A percentile compares a stretch with the other conserved stretches of the same genome.
Conservation (phyloP, 2,329 filamentous ascomycete genomes). For the Xylaria sp. region DNA sequence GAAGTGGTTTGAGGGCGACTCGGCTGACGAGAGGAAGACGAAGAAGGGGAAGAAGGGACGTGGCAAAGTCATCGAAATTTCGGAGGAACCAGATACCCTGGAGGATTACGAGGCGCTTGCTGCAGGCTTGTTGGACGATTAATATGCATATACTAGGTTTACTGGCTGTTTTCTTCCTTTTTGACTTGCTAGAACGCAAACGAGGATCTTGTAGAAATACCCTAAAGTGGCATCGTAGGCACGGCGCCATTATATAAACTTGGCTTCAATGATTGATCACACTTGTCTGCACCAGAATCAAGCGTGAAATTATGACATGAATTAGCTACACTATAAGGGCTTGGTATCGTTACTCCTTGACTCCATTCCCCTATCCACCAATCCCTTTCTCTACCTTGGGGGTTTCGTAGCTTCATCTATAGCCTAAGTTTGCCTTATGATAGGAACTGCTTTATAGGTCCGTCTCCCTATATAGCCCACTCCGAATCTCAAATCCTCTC, state of each 20-base stretch:
- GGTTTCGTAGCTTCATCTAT: neutral
- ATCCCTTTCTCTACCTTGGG: neutral
- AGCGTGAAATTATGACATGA: constrained; percentile 26
- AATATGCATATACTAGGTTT: constrained; percentile 2
- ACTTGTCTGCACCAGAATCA: neutral
- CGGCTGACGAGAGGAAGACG: constrained; percentile 54
- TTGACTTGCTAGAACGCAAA: neutral
- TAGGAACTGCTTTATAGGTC: constrained; percentile 8
- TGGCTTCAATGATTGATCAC: neutral
- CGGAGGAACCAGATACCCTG: constrained; percentile 75
- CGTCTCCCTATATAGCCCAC: neutral
- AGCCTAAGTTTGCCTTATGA: neutral
- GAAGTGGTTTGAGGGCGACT: constrained; percentile 80
- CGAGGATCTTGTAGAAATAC: neutral
- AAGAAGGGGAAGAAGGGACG: constrained; percentile 55
- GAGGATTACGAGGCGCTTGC: constrained; percentile 81
- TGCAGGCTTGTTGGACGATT: constrained; percentile 67
- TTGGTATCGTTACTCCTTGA: constrained; percentile 34
- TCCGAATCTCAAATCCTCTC: neutral
- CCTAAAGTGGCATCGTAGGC: neutral
- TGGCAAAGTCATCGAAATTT: constrained; percentile 63
- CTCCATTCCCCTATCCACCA: constrained; percentile 13
- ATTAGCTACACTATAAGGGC: constrained; percentile 25
- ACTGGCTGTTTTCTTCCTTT: neutral
- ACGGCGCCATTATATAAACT: neutral